Evolutionary conservation across 2,329 filamentous ascomycete species (phyloP), one percentile per base, ranked within the genome.

Genomic region (Neurospora sp.): DNA sequence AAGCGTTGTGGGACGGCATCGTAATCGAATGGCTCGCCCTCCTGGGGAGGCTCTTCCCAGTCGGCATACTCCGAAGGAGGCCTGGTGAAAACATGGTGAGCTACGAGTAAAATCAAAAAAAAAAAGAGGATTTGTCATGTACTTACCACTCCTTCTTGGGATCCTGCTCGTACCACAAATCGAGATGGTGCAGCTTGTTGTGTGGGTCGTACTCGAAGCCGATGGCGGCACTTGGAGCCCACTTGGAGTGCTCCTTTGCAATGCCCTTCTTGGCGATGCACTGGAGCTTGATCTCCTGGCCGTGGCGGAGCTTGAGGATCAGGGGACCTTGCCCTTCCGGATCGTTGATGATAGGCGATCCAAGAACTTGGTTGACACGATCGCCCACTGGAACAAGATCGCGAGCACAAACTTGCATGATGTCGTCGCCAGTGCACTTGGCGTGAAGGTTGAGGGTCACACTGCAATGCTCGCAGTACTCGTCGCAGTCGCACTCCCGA

Each of bases 181-280:
- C 93, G 70, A 96, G 85, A 81, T 99, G 96, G 74, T 90, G 88
- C 74, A 99, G 84, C 82, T 97, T 97, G 83, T 99, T 99, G 80
- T 96, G 92, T 72, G 96, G 96, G 79, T 99, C 96, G 80, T 99
- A 99, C 81, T 99, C 96, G 79, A 99, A 99, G 33, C 93, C 94
- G 52, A 99, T 90, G 3, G 96, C 96, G 52, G 93, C 87, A 42
- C 92, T 95, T 1, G 96, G 94, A 77, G 93, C 92, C 96, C 96
- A 99, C 81, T 99, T 99, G 10, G 96, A 93, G 81, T 99, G 96
- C 80, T 99, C 96, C 84, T 99, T 99, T 43, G 95, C 94, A 74
- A 98, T 98, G 1, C 96, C 96, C 85, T 98, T 98, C 85, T 97
- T 97, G 68, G 95, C 96, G 74, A 97, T 91, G 78, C 95, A 98